Evolutionary conservation across 495 filamentous ascomycete genomes (phyloP).

Genomic region (Pyronema domesticum): DNA sequence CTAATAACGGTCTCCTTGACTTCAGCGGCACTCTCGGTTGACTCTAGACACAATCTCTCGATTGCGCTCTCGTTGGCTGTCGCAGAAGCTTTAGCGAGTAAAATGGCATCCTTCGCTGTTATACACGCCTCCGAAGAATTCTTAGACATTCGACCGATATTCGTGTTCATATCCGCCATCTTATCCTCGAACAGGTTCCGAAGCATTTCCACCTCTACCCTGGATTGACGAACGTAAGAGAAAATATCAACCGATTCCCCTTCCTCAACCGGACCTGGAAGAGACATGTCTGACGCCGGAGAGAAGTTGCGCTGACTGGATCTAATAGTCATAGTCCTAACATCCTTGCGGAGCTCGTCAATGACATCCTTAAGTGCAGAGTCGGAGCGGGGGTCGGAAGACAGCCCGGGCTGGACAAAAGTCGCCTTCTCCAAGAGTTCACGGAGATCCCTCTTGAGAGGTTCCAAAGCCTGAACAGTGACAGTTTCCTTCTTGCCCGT

Average conservation of each 20-base stretch:
- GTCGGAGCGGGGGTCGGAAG: too few relatives aligned
- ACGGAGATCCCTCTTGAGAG: neutral
- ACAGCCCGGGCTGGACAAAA: neutral
- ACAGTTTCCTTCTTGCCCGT: neutral
- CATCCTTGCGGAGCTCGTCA: conserved; percentile 41
- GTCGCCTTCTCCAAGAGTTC: neutral
- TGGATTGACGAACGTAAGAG: conserved; percentile 30
- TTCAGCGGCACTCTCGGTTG: conserved; percentile 10
- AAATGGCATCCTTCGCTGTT: conserved; percentile 11
- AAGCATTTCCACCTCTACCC: conserved; percentile 21
- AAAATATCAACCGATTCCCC: conserved; percentile 26
- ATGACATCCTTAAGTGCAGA: conserved; percentile 33
- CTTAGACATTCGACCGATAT: conserved; percentile 10
- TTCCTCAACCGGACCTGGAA: conserved; percentile 6
- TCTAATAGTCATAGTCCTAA: conserved; percentile 41
- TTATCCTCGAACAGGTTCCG: conserved; percentile 21
- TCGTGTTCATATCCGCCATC: conserved; percentile 10
- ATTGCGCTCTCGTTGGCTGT: conserved; percentile 10
- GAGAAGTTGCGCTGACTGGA: conserved; percentile 4
- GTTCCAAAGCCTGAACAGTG: neutral
- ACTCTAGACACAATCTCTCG: conserved; percentile 11
- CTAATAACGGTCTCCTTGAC: conserved; percentile 9
- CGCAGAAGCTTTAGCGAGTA: conserved; percentile 13
- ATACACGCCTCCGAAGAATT: conserved; percentile 7
- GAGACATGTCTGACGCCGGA: neutral